phyloP scores from a whole-genome alignment of 352 stramenopile species.

The Thraustochytrium sp. region DNA sequence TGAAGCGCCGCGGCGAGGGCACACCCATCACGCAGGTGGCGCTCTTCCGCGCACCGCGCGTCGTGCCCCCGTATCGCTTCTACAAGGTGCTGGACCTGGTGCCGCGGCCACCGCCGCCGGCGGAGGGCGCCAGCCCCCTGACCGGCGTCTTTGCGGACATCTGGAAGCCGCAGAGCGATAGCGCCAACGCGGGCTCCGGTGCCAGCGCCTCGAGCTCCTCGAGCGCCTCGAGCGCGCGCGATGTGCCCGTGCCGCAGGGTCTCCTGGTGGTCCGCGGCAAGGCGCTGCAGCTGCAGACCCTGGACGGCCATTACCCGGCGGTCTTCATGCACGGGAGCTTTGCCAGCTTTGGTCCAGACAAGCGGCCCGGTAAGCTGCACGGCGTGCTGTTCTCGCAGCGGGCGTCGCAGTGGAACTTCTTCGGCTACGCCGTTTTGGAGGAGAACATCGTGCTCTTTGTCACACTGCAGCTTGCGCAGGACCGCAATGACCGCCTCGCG shows the following conservation, averaged over 20 bases:
- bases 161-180: not conserved
- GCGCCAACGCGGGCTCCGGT: no score
- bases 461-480: not conserved
- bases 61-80: conserved; percentile 17
- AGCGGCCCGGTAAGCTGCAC: not conserved
- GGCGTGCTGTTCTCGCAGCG: not conserved
- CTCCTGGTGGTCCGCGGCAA: not conserved
- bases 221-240: not conserved
- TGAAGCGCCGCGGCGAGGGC: conserved; percentile 27
- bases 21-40: conserved; percentile 18
- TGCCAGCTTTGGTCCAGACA: not conserved
- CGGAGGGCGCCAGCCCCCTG: not conserved
- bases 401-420: not conserved
- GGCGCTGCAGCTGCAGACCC: not conserved
- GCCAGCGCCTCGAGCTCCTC: no score
- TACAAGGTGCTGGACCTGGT: not conserved
- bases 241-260: not conserved
- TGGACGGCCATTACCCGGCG: not conserved
- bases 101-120: not conserved
- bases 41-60: conserved; percentile 12
- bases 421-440: not conserved
- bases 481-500: not conserved
- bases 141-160: not conserved
- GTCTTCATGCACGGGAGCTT: not conserved
- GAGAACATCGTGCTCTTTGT: not conserved